Evolutionary conservation across 192 early-diverging fungal genomes (phyloP).

Genomic region (Geranomyces variabilis): DNA sequence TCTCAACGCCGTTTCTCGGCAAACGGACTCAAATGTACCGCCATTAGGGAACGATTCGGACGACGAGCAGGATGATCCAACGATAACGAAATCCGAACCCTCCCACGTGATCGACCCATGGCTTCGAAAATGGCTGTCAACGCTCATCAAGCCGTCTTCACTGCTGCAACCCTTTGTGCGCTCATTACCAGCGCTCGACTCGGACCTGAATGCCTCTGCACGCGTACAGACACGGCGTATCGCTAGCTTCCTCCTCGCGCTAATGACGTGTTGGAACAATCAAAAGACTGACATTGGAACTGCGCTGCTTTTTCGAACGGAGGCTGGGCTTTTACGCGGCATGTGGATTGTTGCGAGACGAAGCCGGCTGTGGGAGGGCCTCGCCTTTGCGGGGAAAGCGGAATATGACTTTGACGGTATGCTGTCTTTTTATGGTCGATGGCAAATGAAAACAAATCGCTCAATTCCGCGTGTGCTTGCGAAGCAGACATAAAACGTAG

Average conservation of each 20-base stretch:
- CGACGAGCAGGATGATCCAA: conserved; percentile 43
- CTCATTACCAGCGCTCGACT: not conserved
- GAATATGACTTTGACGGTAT: not conserved
- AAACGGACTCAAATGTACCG: not conserved
- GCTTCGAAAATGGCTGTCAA: conserved; percentile 45
- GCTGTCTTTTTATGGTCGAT: not conserved
- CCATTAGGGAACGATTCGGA: conserved; percentile 8
- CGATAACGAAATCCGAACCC: not conserved
- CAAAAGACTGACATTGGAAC: conserved; percentile 59
- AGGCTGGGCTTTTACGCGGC: conserved; percentile 35
- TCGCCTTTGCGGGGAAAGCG: conserved; percentile 11
- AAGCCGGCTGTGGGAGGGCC: conserved; percentile 8
- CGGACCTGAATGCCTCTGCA: not conserved
- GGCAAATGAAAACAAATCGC: not conserved
- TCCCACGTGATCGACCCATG: conserved; percentile 31
- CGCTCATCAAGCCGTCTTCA: conserved; percentile 38
- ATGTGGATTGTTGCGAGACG: not conserved
- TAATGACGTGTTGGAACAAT: conserved; percentile 62
- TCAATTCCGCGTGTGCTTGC: not conserved
- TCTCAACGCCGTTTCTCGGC: conserved; percentile 2
- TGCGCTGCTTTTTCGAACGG: conserved; percentile 50
- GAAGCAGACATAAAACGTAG: conserved; percentile 10
- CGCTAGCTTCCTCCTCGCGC: conserved; percentile 52
- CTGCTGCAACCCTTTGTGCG: conserved; percentile 43
- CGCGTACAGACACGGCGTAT: conserved; percentile 30